A percentile compares a stretch with the other conserved stretches of the same genome.
These are phyloP conservation scores for Warburgia ugandensis DNA, from an alignment of 164 flowering plant species.

Conservation along the genomic window DNA sequence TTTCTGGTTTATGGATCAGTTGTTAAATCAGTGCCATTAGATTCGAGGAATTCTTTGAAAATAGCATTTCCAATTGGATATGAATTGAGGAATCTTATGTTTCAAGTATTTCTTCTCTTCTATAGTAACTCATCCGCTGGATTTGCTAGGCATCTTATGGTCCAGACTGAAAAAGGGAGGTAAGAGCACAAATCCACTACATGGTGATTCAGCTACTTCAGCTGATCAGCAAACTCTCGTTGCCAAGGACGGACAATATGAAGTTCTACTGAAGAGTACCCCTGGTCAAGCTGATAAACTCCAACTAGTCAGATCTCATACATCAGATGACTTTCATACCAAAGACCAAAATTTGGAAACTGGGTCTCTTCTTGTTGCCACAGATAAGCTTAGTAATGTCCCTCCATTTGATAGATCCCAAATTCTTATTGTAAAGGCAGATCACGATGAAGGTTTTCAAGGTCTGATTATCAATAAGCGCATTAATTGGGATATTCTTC, in stretches of 20 bases:
- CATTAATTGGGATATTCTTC: constrained; percentile 55
- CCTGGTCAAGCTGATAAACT: constrained; percentile 10
- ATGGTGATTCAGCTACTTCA: constrained; percentile 13
- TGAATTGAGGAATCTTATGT: neutral
- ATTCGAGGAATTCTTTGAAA: too few species aligned
- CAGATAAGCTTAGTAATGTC: constrained; percentile 44
- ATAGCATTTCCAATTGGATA: neutral
- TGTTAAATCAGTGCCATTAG: too few species aligned
- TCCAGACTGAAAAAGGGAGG: constrained; percentile 15
- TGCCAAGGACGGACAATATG: constrained; percentile 21
- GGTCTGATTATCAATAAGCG: constrained; percentile 82
- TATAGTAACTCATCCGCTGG: neutral
- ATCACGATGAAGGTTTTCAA: constrained; percentile 43
- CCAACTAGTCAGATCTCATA: constrained; percentile 13
- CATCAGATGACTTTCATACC: constrained; percentile 17
- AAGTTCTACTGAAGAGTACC: constrained; percentile 27
- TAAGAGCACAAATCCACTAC: constrained; percentile 7
- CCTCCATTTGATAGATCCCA: constrained; percentile 60
- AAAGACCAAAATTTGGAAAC: constrained; percentile 19
- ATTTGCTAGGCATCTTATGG: constrained; percentile 33
- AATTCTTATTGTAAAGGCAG: constrained; percentile 66
- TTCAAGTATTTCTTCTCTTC: neutral
- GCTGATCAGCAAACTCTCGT: constrained; percentile 8
- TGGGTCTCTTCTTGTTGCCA: constrained; percentile 69
- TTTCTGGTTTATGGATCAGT: too few species aligned